Evolutionary conservation across 768 basidiomycete species (phyloP).

Genomic region (Krasilnikovozyma curviuscula): DNA sequence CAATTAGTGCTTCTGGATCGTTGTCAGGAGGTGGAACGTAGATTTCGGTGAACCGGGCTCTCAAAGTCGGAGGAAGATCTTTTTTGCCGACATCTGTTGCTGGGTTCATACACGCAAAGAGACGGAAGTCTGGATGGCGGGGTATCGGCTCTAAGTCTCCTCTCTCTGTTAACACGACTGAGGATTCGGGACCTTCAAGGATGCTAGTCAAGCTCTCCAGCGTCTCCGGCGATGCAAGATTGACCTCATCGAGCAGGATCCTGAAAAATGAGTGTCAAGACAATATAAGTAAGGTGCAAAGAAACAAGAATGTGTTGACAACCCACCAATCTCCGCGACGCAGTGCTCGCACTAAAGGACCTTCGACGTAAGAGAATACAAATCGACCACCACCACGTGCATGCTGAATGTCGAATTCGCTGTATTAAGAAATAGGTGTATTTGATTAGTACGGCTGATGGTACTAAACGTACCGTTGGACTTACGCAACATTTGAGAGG

Average conservation of each 20-base stretch:
- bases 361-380: constrained; percentile 87
- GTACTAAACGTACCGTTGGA: constrained; percentile 3
- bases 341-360: constrained; percentile 79
- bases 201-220: constrained; percentile 80
- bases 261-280: constrained; percentile 28
- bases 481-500: too few species aligned
- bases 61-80: constrained; percentile 76
- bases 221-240: constrained; percentile 81
- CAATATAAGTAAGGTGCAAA: background rate
- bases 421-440: constrained; percentile 12
- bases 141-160: constrained; percentile 74
- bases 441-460: background rate
- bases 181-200: constrained; percentile 63
- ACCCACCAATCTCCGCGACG: constrained; percentile 75
- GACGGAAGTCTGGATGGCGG: constrained; percentile 82
- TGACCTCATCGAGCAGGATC: constrained; percentile 90
- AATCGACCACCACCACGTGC: constrained; percentile 69
- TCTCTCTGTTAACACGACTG: constrained; percentile 81
- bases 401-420: constrained; percentile 71
- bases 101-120: constrained; percentile 99
- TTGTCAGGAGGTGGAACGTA: constrained; percentile 87
- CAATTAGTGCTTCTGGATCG: constrained; percentile 70
- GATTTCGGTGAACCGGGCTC: constrained; percentile 82
- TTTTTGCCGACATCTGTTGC: constrained; percentile 98
- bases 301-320: background rate